Base-by-base conservation (phyloP, 2,329 filamentous ascomycete species). In the Tolypocladium pustulatum region DNA sequence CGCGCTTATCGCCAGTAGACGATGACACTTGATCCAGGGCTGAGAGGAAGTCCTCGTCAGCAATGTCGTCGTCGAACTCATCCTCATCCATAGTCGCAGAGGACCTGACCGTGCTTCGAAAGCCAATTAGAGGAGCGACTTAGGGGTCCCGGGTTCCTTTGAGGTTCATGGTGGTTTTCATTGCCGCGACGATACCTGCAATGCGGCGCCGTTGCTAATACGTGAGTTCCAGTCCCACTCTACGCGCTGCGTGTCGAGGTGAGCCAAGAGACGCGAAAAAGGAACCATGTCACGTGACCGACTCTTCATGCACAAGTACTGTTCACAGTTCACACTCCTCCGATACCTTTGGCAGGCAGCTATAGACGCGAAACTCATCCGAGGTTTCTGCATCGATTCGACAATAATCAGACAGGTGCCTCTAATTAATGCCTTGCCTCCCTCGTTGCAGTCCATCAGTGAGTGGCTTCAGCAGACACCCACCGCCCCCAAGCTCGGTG, bases 21-120 rank as follows among this genome's bases (percentile, higher is more conserved):
- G 71, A 69, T 62, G 71, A 72, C 5, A 72, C 71, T 62, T 85
- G 80, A 41, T 81, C 84, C 27, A 85, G 76, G 8, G 80, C 85
- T 40, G 80, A 74, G 52, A 88, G 76, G 60, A 89, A 73, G 63
- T 87, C 86, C 65, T 87, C 86, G 61, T 89, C 86, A 57, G 82
- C 79, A 57, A 88, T 79, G 62, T 81, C 80, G 61, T 84, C 84
- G 60, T 84, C 84, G 66, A 84, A 88, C 53, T 86, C 83, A 63
- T 88, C 83, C 60, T 74, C 78, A 60, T 82, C 78, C 81, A 82
- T 82, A 53, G 53, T 65, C 30, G 20, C 20, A 6, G 30, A 22
- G 30, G 30, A 13, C 49, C 22, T 52, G 49, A 10, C 27, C 1
- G 15, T 52, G 17, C 5, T 49, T 51, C 20, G 30, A 22, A 6